phyloP scores from a whole-genome alignment of 75 land plant genomes.

The Pinus tabuliformis region DNA sequence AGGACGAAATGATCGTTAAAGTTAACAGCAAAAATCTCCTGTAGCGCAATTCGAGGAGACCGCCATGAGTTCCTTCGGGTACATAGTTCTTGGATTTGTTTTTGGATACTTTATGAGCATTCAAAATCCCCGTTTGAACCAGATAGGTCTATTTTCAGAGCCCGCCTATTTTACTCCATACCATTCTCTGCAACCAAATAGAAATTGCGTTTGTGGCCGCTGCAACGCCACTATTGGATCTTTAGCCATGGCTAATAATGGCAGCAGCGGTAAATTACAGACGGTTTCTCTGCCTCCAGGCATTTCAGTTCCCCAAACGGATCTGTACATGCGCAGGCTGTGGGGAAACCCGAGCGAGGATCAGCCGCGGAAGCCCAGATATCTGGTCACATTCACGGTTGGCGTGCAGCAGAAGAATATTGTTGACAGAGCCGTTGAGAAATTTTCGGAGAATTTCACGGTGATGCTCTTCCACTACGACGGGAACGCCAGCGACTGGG shows the following conservation, averaged over 20 bases:
- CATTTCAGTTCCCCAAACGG: slow-evolving; percentile 59
- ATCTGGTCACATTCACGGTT: not conserved
- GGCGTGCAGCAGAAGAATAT: not conserved
- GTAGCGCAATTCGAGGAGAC: not conserved
- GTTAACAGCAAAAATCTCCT: not conserved
- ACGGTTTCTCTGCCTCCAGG: slow-evolving; percentile 47
- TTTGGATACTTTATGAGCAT: too few relatives aligned
- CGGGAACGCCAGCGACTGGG: slow-evolving; percentile 18
- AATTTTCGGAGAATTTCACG: slow-evolving; percentile 38
- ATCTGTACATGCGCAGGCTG: slow-evolving; percentile 54
- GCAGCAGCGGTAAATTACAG: too few relatives aligned
- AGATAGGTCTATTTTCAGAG: too few relatives aligned
- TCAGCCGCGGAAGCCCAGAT: slow-evolving; percentile 5
- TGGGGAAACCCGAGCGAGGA: slow-evolving; percentile 63
- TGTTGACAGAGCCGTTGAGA: not conserved
- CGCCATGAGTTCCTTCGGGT: too few relatives aligned
- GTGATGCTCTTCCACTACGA: slow-evolving; percentile 44
- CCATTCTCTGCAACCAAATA: not conserved
- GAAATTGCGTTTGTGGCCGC: too few relatives aligned
- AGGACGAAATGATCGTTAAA: not conserved
- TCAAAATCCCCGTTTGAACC: too few relatives aligned
- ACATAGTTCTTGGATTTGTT: too few relatives aligned
- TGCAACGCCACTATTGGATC: too few relatives aligned
- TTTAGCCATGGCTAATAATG: too few relatives aligned
- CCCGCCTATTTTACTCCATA: too few relatives aligned